A percentile compares a stretch with the other conserved stretches of the same genome.
These are phyloP conservation scores for Chlamydomonas eustigma DNA, from an alignment of 139 green algal genomes.

Conservation along the genomic window DNA sequence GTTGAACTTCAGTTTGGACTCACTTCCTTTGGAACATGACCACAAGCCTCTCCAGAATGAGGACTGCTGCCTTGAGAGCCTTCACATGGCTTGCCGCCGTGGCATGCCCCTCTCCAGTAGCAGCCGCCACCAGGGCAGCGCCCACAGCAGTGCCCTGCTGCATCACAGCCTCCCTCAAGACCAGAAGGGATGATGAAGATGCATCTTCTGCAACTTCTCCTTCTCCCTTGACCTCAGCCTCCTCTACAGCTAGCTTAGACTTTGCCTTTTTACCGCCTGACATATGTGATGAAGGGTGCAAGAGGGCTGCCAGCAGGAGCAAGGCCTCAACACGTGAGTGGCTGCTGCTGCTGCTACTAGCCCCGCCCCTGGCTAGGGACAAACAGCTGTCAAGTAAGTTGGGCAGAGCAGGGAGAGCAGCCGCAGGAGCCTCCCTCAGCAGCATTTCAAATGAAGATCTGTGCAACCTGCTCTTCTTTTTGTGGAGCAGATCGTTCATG, in stretches of 20 bases:
- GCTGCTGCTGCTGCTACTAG: neutral
- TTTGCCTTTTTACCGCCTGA: neutral
- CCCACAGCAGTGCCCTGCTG: conserved; percentile 1
- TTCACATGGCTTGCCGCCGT: neutral
- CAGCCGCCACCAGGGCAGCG: neutral
- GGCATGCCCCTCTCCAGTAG: neutral
- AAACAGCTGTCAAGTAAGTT: conserved; percentile 2
- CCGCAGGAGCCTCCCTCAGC: neutral
- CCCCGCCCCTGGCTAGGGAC: neutral
- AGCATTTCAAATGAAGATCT: neutral
- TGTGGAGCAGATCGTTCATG: conserved; percentile 9
- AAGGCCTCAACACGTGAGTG: conserved; percentile 15
- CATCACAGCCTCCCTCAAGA: neutral
- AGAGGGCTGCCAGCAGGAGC: conserved; percentile 21
- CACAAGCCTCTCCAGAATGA: conserved; percentile 6
- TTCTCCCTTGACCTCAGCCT: no score
- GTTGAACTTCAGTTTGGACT: no score
- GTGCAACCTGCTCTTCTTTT: conserved; percentile 19
- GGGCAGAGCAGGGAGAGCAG: conserved; percentile 10
- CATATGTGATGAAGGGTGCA: neutral
- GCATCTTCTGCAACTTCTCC: no score
- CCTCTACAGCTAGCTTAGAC: no score
- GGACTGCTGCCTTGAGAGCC: conserved; percentile 6
- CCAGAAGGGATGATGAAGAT: neutral
- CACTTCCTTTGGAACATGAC: neutral